Evolutionary conservation across 1,284 basidiomycete genomes (phyloP), one percentile per base, ranked within the genome.

Genomic region (Sanghuangporus sanghuang): DNA sequence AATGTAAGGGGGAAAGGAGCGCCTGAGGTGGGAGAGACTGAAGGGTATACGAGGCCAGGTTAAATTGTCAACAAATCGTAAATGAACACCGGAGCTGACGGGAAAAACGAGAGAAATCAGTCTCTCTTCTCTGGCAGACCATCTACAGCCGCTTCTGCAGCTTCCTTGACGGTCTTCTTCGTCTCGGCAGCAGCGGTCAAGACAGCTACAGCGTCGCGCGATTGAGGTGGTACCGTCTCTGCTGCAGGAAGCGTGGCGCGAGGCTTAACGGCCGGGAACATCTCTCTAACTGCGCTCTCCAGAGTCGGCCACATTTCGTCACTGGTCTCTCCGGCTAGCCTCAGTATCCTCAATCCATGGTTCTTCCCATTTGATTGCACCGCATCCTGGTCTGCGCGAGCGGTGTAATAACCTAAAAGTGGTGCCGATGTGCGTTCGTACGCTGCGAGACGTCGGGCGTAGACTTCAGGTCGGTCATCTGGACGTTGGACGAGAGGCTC

Each of bases 301-400:
- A 96, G 80, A 68, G 87, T 79, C 1, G 92, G 93, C 92, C 93
- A 96, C 68, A 98, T 97, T 77, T 97, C 93, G 73, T 98, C 93
- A 23, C 92, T 95, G 16, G 93, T 93, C 67, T 82, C 79, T 5
- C 96, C 96, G 32, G 81, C 78, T n/a, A 98, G 76, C 11, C 87
- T 87, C 66, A 88, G 84, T n/a, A 95, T 79, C 63, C 81, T 80
- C 46, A 85, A 72, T 62, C 78, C 76, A 57, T 81, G 80, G 96
- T 89, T 0, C 96, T 98, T 23, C 89, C 86, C n/a, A 83, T 79
- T 72, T 98, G 79, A 16, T 95, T 87, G 59, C 89, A 90, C 42
- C 86, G 81, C 74, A 96, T 97, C 27, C 88, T 52, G 23, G 18
- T 52, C 50, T 6, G 85, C 75, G 92, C 92, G 93, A 94, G 70